phyloP scores from a whole-genome alignment of 1,284 basidiomycete genomes.

The Ceratobasidium sp. region DNA sequence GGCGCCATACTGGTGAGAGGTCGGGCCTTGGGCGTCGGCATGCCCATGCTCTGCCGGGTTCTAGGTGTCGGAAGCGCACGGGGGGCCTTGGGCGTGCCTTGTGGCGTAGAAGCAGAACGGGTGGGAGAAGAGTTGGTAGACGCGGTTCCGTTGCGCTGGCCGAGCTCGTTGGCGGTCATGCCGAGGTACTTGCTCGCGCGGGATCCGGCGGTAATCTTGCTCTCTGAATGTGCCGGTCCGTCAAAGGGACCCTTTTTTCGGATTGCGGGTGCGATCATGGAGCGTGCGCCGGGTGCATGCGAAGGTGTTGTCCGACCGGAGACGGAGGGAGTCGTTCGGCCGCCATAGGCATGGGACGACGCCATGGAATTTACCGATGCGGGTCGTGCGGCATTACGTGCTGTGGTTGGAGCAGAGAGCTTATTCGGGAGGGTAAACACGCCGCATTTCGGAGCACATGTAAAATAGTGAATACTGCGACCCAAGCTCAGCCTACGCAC shows the following conservation, averaged over 20 bases:
- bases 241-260: slow-evolving; percentile 48
- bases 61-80: slow-evolving; percentile 56
- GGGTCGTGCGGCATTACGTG: slow-evolving; percentile 69
- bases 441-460: slow-evolving; percentile 87
- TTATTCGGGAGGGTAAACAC: slow-evolving; percentile 91
- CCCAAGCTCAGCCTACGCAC: slow-evolving; percentile 52
- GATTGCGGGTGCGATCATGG: slow-evolving; percentile 48
- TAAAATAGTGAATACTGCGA: slow-evolving; percentile 84
- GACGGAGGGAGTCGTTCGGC: slow-evolving; percentile 69
- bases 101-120: slow-evolving; percentile 58
- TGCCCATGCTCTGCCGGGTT: slow-evolving; percentile 60
- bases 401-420: slow-evolving; percentile 78
- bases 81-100: slow-evolving; percentile 55
- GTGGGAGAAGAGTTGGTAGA: slow-evolving; percentile 59
- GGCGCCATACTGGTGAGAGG: slow-evolving; percentile 81
- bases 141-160: slow-evolving; percentile 47
- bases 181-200: slow-evolving; percentile 86
- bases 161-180: slow-evolving; percentile 84
- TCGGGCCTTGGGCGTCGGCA: slow-evolving; percentile 68
- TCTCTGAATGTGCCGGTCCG: slow-evolving; percentile 55
- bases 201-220: slow-evolving; percentile 80
- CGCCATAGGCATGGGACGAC: slow-evolving; percentile 55
- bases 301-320: slow-evolving; percentile 51
- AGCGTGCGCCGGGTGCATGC: slow-evolving; percentile 51
- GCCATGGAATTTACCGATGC: slow-evolving; percentile 80